These are phyloP conservation scores for Alectoria sarmentosa DNA, from an alignment of 495 filamentous ascomycete genomes.

Conservation along the genomic window DNA sequence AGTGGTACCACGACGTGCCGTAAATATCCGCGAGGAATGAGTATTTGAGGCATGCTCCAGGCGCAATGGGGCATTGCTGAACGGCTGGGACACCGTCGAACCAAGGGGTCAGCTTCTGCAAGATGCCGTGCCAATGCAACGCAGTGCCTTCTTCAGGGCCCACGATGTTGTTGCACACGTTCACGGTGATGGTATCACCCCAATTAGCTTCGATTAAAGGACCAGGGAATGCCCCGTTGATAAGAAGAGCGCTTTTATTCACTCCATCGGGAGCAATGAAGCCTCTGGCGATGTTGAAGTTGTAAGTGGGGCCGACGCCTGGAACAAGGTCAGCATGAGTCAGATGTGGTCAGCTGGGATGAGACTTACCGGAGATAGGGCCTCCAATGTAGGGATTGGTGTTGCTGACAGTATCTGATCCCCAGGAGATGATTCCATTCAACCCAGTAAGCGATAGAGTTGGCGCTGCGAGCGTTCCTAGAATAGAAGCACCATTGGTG, in stretches of 20 bases:
- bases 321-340: background rate
- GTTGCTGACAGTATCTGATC: constrained; percentile 32
- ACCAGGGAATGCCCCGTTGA: constrained; percentile 31
- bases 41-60: constrained; percentile 32
- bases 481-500: constrained; percentile 41
- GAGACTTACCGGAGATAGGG: background rate
- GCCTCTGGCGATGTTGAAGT: constrained; percentile 29
- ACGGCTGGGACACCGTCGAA: constrained; percentile 46
- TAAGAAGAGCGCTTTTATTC: constrained; percentile 32
- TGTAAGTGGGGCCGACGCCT: constrained; percentile 19
- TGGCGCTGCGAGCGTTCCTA: constrained; percentile 42
- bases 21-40: constrained; percentile 33
- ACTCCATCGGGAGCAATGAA: constrained; percentile 45
- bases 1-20: constrained; percentile 45
- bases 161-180: constrained; percentile 44
- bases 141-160: constrained; percentile 35
- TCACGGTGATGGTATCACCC: constrained; percentile 54
- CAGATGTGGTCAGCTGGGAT: background rate
- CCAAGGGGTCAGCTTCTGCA: constrained; percentile 33
- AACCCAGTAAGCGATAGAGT: constrained; percentile 32
- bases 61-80: constrained; percentile 47
- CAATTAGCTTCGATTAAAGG: constrained; percentile 54
- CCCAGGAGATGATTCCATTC: constrained; percentile 45
- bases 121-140: constrained; percentile 45
- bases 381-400: constrained; percentile 38